Evolutionary conservation across 1,284 basidiomycete genomes (phyloP).

Genomic region (Ceratorhiza oryzae-sativae): DNA sequence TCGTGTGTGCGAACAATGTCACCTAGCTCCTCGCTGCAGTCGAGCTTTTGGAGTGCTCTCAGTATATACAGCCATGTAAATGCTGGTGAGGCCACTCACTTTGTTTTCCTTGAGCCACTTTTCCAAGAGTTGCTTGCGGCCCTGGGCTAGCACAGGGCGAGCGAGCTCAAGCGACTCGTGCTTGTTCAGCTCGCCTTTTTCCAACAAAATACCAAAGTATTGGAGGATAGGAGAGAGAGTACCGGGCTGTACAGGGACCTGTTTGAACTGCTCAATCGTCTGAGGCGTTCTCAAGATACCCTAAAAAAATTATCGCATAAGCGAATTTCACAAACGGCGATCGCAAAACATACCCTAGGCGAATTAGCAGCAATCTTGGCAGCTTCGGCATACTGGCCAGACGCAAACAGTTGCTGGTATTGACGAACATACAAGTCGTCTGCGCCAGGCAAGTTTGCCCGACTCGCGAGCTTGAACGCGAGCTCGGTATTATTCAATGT

Average conservation of each 20-base stretch:
- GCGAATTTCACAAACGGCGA: neutral
- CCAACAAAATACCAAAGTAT: conserved; percentile 97
- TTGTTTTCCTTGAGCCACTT: conserved; percentile 99
- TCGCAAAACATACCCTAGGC: conserved; percentile 66
- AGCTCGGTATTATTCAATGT: conserved; percentile 98
- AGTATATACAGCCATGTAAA: neutral
- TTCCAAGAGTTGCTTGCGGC: conserved; percentile 96
- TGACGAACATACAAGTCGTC: conserved; percentile 97
- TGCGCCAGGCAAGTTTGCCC: conserved; percentile 96
- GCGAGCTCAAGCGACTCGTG: conserved; percentile 96
- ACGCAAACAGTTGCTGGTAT: conserved; percentile 92
- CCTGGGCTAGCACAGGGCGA: conserved; percentile 94
- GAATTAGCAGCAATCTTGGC: conserved; percentile 99
- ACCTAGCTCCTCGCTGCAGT: conserved; percentile 98
- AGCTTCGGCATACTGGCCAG: conserved; percentile 93
- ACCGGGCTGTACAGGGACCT: conserved; percentile 88
- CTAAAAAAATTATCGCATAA: conserved; percentile 52
- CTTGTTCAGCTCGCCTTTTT: conserved; percentile 98
- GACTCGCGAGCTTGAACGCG: conserved; percentile 96
- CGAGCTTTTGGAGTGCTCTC: conserved; percentile 66
- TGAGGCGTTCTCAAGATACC: conserved; percentile 95
- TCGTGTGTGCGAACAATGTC: conserved; percentile 96
- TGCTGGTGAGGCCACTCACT: conserved; percentile 54
- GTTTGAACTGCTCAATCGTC: conserved; percentile 98
- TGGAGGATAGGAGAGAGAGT: conserved; percentile 96